These are phyloP conservation scores for Ziziphus jujuba DNA, from an alignment of 306 rosid genomes.

Conservation along the genomic window DNA sequence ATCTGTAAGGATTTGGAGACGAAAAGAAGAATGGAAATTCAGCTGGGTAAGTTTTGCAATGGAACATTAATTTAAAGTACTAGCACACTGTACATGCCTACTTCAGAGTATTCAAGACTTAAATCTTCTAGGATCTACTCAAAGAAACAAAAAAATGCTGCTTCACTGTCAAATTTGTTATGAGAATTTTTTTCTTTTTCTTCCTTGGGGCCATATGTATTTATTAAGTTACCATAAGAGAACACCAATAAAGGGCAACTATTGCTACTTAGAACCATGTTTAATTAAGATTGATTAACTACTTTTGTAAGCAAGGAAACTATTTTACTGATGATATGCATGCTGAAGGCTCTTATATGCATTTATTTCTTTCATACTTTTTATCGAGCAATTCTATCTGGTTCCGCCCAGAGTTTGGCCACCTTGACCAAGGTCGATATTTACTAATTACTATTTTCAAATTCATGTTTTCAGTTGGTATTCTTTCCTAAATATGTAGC, in stretches of 20 bases:
- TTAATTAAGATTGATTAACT: background rate
- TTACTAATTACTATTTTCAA: background rate
- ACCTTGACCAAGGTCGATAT: background rate
- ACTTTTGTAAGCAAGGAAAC: background rate
- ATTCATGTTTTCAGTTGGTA: slow-evolving; percentile 5
- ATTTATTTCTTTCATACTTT: background rate
- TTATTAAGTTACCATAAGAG: too few relatives aligned
- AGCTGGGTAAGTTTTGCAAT: background rate
- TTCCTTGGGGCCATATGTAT: too few relatives aligned
- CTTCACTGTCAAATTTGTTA: too few relatives aligned
- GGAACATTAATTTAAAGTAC: background rate
- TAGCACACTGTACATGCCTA: background rate
- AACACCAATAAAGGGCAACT: too few relatives aligned
- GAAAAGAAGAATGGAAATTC: background rate
- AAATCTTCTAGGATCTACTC: too few relatives aligned
- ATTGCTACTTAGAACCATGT: background rate
- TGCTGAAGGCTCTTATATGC: background rate
- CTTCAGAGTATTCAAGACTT: too few relatives aligned
- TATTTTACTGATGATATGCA: background rate
- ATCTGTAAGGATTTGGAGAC: slow-evolving; percentile 52
- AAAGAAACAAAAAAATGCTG: too few relatives aligned
- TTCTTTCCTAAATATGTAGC: background rate
- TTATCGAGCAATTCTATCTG: background rate
- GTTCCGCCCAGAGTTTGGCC: background rate
- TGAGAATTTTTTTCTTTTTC: too few relatives aligned